Base-by-base conservation (phyloP, 2,329 filamentous ascomycete genomes). In the Xylariaceae sp. region DNA sequence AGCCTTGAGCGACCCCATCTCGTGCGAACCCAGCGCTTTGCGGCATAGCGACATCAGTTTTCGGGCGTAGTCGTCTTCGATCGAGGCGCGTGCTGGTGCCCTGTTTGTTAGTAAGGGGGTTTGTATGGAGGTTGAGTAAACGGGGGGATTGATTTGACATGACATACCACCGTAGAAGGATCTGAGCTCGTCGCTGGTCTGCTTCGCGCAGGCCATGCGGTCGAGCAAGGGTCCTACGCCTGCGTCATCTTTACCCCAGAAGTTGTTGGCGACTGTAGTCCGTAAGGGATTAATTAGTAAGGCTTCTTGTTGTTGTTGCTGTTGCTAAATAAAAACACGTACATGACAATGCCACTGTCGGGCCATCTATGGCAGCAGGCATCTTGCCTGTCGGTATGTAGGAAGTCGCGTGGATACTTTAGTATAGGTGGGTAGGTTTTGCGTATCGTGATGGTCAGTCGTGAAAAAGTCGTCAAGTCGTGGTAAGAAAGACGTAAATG, bases 171-270 rank as follows among this genome's bases (percentile, higher is more conserved):
- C 80, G 63, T 98, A 98, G 67, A 98, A 98, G 8, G 83, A 72
- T 59, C 86, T 90, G 35, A 98, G 66, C 66, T 98, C 92, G 65
- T 98, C 94, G 61, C 84, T 89, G 17, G 92, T 96, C 56, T 85
- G 80, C 71, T 98, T 98, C 34, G 92, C 88, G 64, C 82, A 83
- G 59, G 88, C 83, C 88, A 98, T 94, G 58, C 92, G 90, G 62
- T 90, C 87, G 19, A 98, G 75, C 57, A 98, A 78, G 42, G 92
- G 94, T 31, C 75, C 74, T 57, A 98, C 89, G 60, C 92, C 94
- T 36, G 90, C 92, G 72, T 98, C 92, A 63, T 97, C 90, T 72
- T 94, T 97, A 49, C 92, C 92, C 92, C 92, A 98, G 66, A 98
- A 98, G 63, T 98, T 98, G 70, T 98, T 98, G 57, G 92, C 90